Evolutionary conservation across 495 filamentous ascomycete species (phyloP).

Genomic region (Daldinia bambusicola): DNA sequence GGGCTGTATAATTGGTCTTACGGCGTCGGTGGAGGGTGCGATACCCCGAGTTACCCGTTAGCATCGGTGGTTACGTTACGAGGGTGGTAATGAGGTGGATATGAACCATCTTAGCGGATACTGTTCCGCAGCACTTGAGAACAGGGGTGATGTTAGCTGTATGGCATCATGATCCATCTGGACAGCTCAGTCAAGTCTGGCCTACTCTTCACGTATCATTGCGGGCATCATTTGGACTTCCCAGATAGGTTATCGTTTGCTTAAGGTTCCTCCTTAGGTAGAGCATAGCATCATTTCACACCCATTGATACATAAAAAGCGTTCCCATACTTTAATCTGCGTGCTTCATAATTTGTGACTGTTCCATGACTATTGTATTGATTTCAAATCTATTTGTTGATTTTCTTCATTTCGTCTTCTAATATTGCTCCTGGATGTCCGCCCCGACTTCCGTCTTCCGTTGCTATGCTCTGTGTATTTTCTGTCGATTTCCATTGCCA

Average conservation of each 20-base stretch:
- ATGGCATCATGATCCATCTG: slow-evolving; percentile 16
- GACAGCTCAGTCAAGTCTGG: not conserved
- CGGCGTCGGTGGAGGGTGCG: slow-evolving; percentile 25
- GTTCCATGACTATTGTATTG: not conserved
- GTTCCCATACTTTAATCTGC: not conserved
- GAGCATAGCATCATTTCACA: slow-evolving; percentile 12
- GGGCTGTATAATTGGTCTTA: slow-evolving; percentile 27
- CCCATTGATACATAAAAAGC: not conserved
- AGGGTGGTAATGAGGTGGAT: slow-evolving; percentile 19
- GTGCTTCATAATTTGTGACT: not conserved
- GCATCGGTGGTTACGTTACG: slow-evolving; percentile 8
- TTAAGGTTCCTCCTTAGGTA: slow-evolving; percentile 12
- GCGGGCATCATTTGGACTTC: not conserved
- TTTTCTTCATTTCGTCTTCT: slow-evolving; percentile 60
- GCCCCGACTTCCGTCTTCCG: slow-evolving; percentile 74
- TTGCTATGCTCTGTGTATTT: slow-evolving; percentile 50
- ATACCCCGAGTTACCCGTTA: slow-evolving; percentile 29
- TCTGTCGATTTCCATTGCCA: slow-evolving; percentile 72
- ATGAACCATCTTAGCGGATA: not conserved
- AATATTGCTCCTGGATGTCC: slow-evolving; percentile 66
- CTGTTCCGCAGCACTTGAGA: not conserved
- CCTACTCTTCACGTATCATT: not conserved
- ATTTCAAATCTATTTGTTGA: not conserved
- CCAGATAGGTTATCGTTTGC: slow-evolving; percentile 1
- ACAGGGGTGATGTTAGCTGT: slow-evolving; percentile 14